Percentiles rank a stretch among this genome's conserved stretches.
phyloP scores from a whole-genome alignment of 2,329 filamentous ascomycete species.

The Cylindrodendrum hubeiense region DNA sequence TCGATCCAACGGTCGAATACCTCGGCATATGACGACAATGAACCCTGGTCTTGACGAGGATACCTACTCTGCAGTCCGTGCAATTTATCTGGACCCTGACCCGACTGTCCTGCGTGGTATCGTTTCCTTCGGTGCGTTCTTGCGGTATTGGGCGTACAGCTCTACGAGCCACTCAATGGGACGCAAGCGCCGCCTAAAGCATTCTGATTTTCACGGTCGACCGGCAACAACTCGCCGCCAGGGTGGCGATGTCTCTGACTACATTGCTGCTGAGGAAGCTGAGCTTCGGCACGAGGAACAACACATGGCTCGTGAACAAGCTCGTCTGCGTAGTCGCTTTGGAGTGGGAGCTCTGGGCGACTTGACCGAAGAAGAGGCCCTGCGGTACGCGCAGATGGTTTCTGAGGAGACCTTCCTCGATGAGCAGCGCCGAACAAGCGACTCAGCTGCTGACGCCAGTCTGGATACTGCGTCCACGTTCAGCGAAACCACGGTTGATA shows the following conservation, averaged over 20 bases:
- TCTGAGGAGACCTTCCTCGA: slow-evolving; percentile 73
- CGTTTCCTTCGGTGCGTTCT: slow-evolving; percentile 85
- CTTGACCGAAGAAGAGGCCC: slow-evolving; percentile 74
- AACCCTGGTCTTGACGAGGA: slow-evolving; percentile 73
- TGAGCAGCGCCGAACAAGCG: slow-evolving; percentile 66
- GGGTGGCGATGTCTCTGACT: slow-evolving; percentile 79
- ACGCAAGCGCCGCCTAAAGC: slow-evolving; percentile 82
- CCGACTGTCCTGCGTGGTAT: slow-evolving; percentile 87
- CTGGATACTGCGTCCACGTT: slow-evolving; percentile 58
- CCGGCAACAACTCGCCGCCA: slow-evolving; percentile 63
- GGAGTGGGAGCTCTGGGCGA: slow-evolving; percentile 79
- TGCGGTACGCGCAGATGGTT: slow-evolving; percentile 75
- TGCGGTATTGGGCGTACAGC: slow-evolving; percentile 95
- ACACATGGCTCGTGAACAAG: slow-evolving; percentile 74
- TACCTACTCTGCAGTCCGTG: slow-evolving; percentile 84
- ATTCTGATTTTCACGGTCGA: slow-evolving; percentile 70
- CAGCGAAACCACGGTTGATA: slow-evolving; percentile 57
- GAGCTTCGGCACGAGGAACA: slow-evolving; percentile 83
- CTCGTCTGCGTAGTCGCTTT: slow-evolving; percentile 82
- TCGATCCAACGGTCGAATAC: slow-evolving; percentile 83
- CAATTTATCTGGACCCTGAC: slow-evolving; percentile 89
- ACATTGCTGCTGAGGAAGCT: slow-evolving; percentile 87
- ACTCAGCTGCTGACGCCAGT: slow-evolving; percentile 62
- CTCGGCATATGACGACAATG: slow-evolving; percentile 73
- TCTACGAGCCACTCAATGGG: slow-evolving; percentile 81